Percentiles rank a stretch among this genome's conserved stretches.
Evolutionary conservation across 495 filamentous ascomycete species (phyloP).

Genomic region (Acidiella bohemica): DNA sequence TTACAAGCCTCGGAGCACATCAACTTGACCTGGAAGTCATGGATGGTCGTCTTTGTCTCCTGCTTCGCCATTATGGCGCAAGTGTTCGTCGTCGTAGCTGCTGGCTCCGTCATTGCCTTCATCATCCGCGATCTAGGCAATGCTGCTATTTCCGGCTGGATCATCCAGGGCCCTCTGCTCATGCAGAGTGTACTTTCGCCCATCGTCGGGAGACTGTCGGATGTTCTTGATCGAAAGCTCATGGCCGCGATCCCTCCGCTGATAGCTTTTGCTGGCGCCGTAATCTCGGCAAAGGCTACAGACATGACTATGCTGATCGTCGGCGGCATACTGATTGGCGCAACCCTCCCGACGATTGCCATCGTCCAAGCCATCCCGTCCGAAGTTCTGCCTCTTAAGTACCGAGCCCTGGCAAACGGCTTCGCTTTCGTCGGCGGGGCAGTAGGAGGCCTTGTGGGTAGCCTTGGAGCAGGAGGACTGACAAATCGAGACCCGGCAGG

Average conservation of each 20-base stretch:
- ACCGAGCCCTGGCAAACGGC: constrained; percentile 40
- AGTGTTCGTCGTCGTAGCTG: constrained; percentile 42
- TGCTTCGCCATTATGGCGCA: constrained; percentile 30
- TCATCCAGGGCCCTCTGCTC: constrained; percentile 43
- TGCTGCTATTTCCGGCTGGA: constrained; percentile 37
- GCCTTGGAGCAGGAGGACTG: constrained; percentile 38
- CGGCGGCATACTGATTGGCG: constrained; percentile 41
- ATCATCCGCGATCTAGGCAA: constrained; percentile 39
- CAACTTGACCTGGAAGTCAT: constrained; percentile 23
- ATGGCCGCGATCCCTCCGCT: constrained; percentile 37
- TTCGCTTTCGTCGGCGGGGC: constrained; percentile 37
- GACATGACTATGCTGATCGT: constrained; percentile 42
- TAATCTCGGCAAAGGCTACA: constrained; percentile 40
- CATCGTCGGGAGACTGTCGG: constrained; percentile 40
- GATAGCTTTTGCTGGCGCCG: constrained; percentile 39
- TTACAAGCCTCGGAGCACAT: constrained; percentile 18
- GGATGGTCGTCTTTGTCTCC: constrained; percentile 26
- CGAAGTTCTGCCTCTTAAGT: constrained; percentile 43
- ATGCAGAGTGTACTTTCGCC: constrained; percentile 43
- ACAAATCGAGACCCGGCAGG: constrained; percentile 34
- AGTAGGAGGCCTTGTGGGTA: constrained; percentile 36
- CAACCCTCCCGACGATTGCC: constrained; percentile 38
- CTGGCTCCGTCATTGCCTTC: constrained; percentile 42
- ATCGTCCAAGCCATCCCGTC: constrained; percentile 42
- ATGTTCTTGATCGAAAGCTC: constrained; percentile 41